Conservation (phyloP, 2,329 filamentous ascomycete genomes). For the Aspergillus neoniger region DNA sequence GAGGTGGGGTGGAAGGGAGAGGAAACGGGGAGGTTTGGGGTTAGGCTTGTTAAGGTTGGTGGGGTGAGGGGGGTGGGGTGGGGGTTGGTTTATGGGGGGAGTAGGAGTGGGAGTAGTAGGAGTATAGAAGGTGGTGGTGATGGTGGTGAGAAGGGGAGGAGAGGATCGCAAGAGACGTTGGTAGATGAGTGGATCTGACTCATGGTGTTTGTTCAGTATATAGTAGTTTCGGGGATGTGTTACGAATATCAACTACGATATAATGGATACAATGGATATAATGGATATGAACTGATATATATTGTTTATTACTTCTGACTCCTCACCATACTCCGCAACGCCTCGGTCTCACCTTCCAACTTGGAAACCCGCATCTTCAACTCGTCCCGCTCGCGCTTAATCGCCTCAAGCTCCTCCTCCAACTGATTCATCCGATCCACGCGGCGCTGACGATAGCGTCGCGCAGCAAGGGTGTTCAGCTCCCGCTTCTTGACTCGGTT, state of each 20-base stretch:
- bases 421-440: slow-evolving; percentile 36
- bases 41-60: background rate
- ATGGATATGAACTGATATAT: no score
- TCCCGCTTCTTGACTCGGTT: slow-evolving; percentile 36
- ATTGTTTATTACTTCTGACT: background rate
- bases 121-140: background rate
- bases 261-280: no score
- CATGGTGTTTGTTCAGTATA: no score
- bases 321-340: slow-evolving; percentile 30
- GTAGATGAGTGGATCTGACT: background rate
- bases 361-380: slow-evolving; percentile 38
- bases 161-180: background rate
- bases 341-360: slow-evolving; percentile 40
- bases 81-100: background rate
- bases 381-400: slow-evolving; percentile 38
- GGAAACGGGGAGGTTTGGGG: background rate
- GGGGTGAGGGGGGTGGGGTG: background rate
- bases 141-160: background rate
- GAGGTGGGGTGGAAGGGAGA: background rate
- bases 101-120: background rate
- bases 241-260: no score
- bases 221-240: no score
- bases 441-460: slow-evolving; percentile 39
- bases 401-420: slow-evolving; percentile 34
- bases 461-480: slow-evolving; percentile 40